phyloP scores from a whole-genome alignment of 257 asterid species.

The Sherardia arvensis region DNA sequence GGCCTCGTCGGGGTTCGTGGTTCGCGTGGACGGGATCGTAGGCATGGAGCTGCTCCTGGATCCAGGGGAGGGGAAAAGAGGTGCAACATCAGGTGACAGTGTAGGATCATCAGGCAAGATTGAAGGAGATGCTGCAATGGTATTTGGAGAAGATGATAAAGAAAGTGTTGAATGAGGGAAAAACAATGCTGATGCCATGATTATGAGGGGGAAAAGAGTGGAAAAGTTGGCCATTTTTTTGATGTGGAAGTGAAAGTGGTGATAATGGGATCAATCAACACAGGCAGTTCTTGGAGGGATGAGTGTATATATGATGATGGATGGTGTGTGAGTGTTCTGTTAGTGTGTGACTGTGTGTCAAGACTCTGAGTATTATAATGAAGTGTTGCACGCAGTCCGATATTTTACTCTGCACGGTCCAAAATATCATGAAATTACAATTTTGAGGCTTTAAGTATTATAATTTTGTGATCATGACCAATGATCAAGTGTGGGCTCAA shows the following conservation, averaged over 20 bases:
- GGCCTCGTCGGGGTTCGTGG: constrained; percentile 30
- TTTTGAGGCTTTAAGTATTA: constrained; percentile 1
- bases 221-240: constrained; percentile 26
- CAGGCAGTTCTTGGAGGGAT: not conserved
- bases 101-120: constrained; percentile 31
- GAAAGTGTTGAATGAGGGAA: constrained; percentile 17
- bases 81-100: constrained; percentile 51
- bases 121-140: constrained; percentile 32
- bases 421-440: no score
- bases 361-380: constrained; percentile 5
- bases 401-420: no score
- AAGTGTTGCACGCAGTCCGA: no score
- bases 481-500: constrained; percentile 17
- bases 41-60: constrained; percentile 17
- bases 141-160: constrained; percentile 11
- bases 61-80: constrained; percentile 55
- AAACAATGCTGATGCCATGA: constrained; percentile 15
- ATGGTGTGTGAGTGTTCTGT: not conserved
- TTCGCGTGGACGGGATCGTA: constrained; percentile 51
- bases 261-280: constrained; percentile 27
- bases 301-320: constrained; percentile 6
- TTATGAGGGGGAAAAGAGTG: constrained; percentile 20
- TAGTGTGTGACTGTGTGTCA: not conserved
- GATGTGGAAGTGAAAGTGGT: constrained; percentile 10
- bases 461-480: constrained; percentile 11